Percentiles rank a stretch among this genome's conserved stretches.
Evolutionary conservation across 441 rosid species (phyloP).

Genomic region (Euphorbia celastroides): DNA sequence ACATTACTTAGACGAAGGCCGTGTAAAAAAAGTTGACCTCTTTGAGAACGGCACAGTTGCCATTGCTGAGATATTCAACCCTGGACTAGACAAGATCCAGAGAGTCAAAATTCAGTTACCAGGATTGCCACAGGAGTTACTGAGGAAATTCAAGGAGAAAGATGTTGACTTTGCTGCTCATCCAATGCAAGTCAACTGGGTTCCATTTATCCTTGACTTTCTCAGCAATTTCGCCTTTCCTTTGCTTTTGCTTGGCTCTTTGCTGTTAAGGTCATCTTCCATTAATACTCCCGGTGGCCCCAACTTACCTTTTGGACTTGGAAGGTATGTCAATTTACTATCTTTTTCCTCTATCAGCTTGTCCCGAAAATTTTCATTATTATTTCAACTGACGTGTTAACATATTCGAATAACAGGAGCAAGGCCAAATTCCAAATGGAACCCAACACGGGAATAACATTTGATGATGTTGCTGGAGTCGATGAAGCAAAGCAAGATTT

Average conservation of each 20-base stretch:
- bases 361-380: neutral
- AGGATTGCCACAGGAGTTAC: conserved; percentile 50
- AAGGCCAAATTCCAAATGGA: conserved; percentile 83
- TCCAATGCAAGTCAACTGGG: conserved; percentile 49
- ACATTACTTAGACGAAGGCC: conserved; percentile 51
- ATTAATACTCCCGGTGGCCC: conserved; percentile 46
- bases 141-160: conserved; percentile 61
- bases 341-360: too few relatives aligned
- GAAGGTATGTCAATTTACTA: conserved; percentile 47
- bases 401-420: conserved; percentile 36
- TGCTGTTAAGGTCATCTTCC: conserved; percentile 40
- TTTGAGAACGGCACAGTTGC: conserved; percentile 67
- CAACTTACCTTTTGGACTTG: conserved; percentile 72
- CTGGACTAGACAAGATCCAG: conserved; percentile 45
- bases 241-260: conserved; percentile 45
- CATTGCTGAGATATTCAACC: conserved; percentile 54
- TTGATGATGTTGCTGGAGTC: conserved; percentile 76
- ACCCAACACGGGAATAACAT: conserved; percentile 69
- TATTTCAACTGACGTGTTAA: neutral
- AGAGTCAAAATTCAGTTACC: conserved; percentile 65
- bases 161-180: conserved; percentile 63
- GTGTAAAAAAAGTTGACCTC: conserved; percentile 60
- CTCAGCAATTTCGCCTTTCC: conserved; percentile 65
- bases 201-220: conserved; percentile 39
- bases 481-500: conserved; percentile 84